Percentiles rank a stretch among this genome's conserved stretches.
Conservation (phyloP, 306 rosid species). For the Quercus wislizeni region DNA sequence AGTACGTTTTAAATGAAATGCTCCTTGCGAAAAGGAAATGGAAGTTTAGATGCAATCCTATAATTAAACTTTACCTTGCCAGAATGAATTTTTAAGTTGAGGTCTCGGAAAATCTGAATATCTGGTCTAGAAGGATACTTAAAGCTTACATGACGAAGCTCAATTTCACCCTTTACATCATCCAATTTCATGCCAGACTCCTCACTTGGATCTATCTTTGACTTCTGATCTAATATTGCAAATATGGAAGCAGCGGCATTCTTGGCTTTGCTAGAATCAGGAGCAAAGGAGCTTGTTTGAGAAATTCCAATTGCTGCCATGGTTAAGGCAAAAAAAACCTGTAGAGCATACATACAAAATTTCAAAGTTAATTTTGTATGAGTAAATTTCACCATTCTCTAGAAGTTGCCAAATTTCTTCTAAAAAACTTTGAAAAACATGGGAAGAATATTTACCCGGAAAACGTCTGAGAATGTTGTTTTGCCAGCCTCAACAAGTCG, state of each 20-base stretch:
- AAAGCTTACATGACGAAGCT: constrained; percentile 36
- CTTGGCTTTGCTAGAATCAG: constrained; percentile 46
- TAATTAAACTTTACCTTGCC: constrained; percentile 37
- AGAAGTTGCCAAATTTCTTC: background rate
- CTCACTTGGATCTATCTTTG: constrained; percentile 38
- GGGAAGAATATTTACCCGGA: constrained; percentile 37
- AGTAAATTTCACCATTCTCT: background rate
- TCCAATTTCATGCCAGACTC: constrained; percentile 33
- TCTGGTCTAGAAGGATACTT: constrained; percentile 42
- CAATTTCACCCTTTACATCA: constrained; percentile 39
- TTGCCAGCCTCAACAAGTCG: constrained; percentile 45
- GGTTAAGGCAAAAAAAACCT: constrained; percentile 50
- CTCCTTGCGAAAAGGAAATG: background rate
- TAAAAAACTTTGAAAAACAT: background rate
- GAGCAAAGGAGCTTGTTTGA: constrained; percentile 35
- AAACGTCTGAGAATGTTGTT: constrained; percentile 52
- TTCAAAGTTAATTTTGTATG: background rate
- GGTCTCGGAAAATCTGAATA: constrained; percentile 38
- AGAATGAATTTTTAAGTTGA: constrained; percentile 34
- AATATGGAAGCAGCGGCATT: constrained; percentile 37
- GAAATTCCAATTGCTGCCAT: constrained; percentile 37
- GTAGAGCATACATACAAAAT: background rate
- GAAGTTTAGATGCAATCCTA: background rate
- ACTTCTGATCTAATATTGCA: constrained; percentile 31
- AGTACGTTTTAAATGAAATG: background rate